Conservation (phyloP, 225 moss, liverwort and hornwort species). For the Marchantia paleacea region DNA sequence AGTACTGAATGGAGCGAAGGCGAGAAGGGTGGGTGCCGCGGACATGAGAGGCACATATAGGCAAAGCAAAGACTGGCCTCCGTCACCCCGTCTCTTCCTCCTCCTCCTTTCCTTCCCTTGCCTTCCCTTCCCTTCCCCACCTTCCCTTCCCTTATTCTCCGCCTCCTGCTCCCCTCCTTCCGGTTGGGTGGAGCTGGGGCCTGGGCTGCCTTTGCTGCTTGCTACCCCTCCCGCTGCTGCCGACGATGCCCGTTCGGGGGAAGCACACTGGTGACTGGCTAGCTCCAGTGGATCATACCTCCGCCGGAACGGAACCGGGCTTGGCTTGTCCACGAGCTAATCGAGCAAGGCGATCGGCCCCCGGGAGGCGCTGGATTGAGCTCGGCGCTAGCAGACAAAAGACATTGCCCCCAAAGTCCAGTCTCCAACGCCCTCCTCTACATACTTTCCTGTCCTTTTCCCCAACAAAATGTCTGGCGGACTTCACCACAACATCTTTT, state of each 20-base stretch:
- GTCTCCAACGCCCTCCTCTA: neutral
- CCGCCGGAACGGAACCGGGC: neutral
- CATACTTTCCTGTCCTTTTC: neutral
- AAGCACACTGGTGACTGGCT: neutral
- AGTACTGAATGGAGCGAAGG: neutral
- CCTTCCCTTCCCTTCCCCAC: neutral
- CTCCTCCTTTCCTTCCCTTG: neutral
- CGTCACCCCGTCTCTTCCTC: neutral
- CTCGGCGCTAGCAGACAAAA: neutral
- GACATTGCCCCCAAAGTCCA: neutral
- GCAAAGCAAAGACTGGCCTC: neutral
- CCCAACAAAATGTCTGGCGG: slow-evolving; percentile 2
- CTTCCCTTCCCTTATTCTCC: neutral
- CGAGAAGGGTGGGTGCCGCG: slow-evolving; percentile 14
- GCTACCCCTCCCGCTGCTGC: too few species aligned
- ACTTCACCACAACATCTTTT: neutral
- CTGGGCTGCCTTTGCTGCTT: neutral
- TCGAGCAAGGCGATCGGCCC: slow-evolving; percentile 5
- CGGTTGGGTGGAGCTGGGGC: slow-evolving; percentile 6
- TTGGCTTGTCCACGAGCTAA: slow-evolving; percentile 8
- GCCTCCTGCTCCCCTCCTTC: neutral
- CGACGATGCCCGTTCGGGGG: neutral
- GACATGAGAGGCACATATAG: slow-evolving; percentile 19
- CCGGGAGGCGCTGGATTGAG: neutral
- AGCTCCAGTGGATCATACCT: slow-evolving; percentile 3